Percentiles rank a stretch among this genome's conserved stretches.
phyloP scores from a whole-genome alignment of 805 yeast genomes.

The Starmerella sp. region DNA sequence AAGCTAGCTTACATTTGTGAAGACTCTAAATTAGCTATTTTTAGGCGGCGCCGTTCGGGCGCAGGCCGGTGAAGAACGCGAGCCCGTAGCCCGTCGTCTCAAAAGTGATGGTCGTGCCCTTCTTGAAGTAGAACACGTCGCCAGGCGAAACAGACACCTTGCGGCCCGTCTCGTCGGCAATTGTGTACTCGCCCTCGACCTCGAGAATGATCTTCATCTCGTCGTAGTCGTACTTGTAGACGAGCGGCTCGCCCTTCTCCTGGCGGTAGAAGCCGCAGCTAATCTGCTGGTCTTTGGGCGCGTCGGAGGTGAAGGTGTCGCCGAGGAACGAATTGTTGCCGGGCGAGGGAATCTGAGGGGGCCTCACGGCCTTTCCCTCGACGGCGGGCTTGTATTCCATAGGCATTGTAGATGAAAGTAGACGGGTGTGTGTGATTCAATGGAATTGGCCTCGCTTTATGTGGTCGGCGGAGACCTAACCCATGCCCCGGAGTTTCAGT shows the following conservation, averaged over 20 bases:
- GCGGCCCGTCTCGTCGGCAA: slow-evolving; percentile 54
- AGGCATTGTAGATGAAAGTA: slow-evolving; percentile 6
- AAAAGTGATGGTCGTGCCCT: slow-evolving; percentile 58
- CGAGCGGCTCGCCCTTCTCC: slow-evolving; percentile 56
- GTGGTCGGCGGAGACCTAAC: neutral
- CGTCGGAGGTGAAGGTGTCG: slow-evolving; percentile 51
- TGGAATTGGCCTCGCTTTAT: neutral
- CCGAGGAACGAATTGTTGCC: slow-evolving; percentile 51
- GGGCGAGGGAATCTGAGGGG: slow-evolving; percentile 48
- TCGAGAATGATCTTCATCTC: slow-evolving; percentile 50
- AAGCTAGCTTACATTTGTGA: too few relatives aligned
- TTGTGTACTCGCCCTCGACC: slow-evolving; percentile 53
- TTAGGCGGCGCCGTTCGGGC: slow-evolving; percentile 20
- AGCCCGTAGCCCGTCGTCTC: slow-evolving; percentile 51
- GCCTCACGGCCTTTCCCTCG: slow-evolving; percentile 28
- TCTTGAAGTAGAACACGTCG: slow-evolving; percentile 54
- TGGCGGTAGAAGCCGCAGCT: slow-evolving; percentile 61
- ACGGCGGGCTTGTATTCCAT: slow-evolving; percentile 15
- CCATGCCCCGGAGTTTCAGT: neutral
- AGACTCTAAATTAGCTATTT: neutral
- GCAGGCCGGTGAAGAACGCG: slow-evolving; percentile 49
- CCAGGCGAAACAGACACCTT: slow-evolving; percentile 49
- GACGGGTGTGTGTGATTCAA: neutral
- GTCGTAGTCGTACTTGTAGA: slow-evolving; percentile 54
- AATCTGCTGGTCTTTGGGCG: slow-evolving; percentile 43